phyloP scores from a whole-genome alignment of 441 rosid species.

The Arabidopsis hybrid region DNA sequence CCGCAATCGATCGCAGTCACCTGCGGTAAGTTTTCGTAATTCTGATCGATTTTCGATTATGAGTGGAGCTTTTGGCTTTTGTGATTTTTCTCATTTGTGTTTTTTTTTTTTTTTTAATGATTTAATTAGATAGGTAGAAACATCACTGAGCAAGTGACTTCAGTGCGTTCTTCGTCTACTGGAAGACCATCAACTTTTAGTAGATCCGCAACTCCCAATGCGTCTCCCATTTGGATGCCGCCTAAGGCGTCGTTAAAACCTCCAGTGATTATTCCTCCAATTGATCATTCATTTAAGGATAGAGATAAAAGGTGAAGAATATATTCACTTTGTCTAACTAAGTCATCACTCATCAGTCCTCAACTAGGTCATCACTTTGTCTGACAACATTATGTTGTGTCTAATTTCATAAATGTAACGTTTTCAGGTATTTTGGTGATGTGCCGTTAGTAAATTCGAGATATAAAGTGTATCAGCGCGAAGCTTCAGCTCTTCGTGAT shows the following conservation, averaged over 20 bases:
- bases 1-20: conserved; percentile 88
- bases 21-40: conserved; percentile 63
- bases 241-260: conserved; percentile 63
- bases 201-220: conserved; percentile 49
- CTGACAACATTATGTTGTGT: too few species aligned
- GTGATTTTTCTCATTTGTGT: conserved; percentile 1
- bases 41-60: conserved; percentile 2
- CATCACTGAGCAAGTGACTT: conserved; percentile 57
- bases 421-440: conserved; percentile 66
- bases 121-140: conserved; percentile 86
- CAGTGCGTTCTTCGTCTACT: conserved; percentile 70
- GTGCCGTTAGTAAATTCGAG: conserved; percentile 52
- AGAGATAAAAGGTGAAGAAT: conserved; percentile 59
- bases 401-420: conserved; percentile 20
- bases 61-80: background rate
- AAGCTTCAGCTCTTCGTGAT: conserved; percentile 95
- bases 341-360: conserved; percentile 3
- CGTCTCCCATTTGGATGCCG: conserved; percentile 54
- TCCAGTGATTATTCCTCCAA: conserved; percentile 58
- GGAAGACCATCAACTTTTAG: conserved; percentile 74
- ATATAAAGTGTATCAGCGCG: conserved; percentile 69
- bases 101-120: conserved; percentile 27
- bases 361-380: too few species aligned
- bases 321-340: background rate
- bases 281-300: conserved; percentile 60